Evolutionary conservation across 805 yeast genomes (phyloP).

Genomic region (Cephaloascus albidus): DNA sequence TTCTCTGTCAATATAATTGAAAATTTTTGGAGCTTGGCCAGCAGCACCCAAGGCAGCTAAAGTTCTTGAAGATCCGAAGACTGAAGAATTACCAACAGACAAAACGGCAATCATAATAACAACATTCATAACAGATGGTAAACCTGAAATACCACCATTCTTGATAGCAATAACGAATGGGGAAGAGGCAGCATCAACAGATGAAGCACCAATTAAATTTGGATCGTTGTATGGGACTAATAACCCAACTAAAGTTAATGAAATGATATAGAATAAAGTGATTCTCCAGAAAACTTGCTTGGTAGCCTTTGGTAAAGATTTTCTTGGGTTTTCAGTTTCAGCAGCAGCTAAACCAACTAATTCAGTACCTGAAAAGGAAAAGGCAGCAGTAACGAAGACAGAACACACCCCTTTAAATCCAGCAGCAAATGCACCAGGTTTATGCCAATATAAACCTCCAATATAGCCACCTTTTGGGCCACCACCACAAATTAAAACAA

Average conservation of each 20-base stretch:
- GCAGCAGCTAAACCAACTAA: slow-evolving; percentile 71
- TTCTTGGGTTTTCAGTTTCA: slow-evolving; percentile 60
- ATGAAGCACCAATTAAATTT: slow-evolving; percentile 3
- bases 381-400: slow-evolving; percentile 69
- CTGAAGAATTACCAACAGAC: slow-evolving; percentile 43
- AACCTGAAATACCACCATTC: slow-evolving; percentile 16
- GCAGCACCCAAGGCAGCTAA: slow-evolving; percentile 35
- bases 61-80: slow-evolving; percentile 47
- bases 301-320: slow-evolving; percentile 52
- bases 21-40: slow-evolving; percentile 33
- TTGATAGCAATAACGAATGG: slow-evolving; percentile 31
- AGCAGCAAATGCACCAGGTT: slow-evolving; percentile 62
- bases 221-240: slow-evolving; percentile 28
- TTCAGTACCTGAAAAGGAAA: slow-evolving; percentile 70
- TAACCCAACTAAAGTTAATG: slow-evolving; percentile 45
- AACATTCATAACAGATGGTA: slow-evolving; percentile 22
- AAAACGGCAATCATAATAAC: slow-evolving; percentile 22
- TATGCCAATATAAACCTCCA: slow-evolving; percentile 50
- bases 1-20: slow-evolving; percentile 35
- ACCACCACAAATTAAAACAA: slow-evolving; percentile 47
- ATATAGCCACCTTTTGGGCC: slow-evolving; percentile 42
- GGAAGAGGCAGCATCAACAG: slow-evolving; percentile 18
- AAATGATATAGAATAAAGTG: slow-evolving; percentile 44
- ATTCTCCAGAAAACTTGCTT: slow-evolving; percentile 62
- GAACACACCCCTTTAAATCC: slow-evolving; percentile 64